Evolutionary conservation across 2,329 filamentous ascomycete genomes (phyloP).

Genomic region (Colletotrichum scovillei): DNA sequence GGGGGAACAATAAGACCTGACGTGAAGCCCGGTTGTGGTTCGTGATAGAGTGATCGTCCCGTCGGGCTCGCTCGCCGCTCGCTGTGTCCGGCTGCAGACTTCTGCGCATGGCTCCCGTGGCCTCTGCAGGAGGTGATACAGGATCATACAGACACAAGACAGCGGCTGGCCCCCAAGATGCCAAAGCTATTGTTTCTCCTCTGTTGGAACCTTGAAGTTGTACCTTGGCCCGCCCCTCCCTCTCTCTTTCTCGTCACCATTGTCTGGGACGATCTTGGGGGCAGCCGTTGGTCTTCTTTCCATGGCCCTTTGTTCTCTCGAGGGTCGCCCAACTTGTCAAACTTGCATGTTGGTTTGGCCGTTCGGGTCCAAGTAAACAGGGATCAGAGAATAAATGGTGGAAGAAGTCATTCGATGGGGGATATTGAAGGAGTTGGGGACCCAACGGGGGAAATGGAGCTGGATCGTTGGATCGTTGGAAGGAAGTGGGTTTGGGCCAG

Average conservation of each 20-base stretch:
- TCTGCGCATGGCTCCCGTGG: background rate
- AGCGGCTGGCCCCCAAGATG: background rate
- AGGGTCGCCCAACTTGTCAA: slow-evolving; percentile 1
- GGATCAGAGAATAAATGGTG: background rate
- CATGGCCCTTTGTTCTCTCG: background rate
- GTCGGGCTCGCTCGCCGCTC: background rate
- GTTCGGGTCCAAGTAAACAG: slow-evolving; percentile 5
- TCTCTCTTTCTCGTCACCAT: background rate
- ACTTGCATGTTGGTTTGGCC: slow-evolving; percentile 7
- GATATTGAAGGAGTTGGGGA: slow-evolving; percentile 26
- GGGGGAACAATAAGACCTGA: background rate
- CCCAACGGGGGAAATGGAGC: background rate
- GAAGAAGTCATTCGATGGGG: slow-evolving; percentile 19
- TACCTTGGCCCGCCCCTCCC: too few species aligned
- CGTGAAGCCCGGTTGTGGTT: background rate
- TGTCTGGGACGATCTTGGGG: background rate
- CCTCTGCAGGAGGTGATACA: slow-evolving; percentile 15
- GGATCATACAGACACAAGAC: background rate
- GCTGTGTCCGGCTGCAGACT: background rate
- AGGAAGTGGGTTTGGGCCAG: slow-evolving; percentile 4
- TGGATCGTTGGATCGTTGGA: slow-evolving; percentile 5
- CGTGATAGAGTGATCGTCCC: background rate
- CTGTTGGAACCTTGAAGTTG: background rate
- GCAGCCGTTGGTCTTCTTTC: background rate
- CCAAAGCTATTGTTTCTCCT: background rate